phyloP scores from a whole-genome alignment of 495 filamentous ascomycete species.

The Penicillium chermesinum region DNA sequence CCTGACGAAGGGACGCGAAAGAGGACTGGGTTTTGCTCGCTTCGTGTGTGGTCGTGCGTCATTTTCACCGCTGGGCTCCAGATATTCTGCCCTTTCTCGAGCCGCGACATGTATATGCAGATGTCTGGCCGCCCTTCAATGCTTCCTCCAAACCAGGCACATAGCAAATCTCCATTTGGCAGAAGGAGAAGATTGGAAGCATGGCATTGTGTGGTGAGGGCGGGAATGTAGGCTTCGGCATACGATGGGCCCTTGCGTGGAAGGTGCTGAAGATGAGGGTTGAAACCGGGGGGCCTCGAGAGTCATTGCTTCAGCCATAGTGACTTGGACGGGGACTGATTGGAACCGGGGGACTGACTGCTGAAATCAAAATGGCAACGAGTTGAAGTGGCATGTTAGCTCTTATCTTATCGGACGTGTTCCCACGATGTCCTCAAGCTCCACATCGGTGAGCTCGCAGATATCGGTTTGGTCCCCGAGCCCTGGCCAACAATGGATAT shows the following conservation, averaged over 20 bases:
- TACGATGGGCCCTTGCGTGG: constrained; percentile 2
- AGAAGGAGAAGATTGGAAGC: constrained; percentile 22
- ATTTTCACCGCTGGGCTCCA: constrained; percentile 17
- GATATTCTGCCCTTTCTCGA: constrained; percentile 3
- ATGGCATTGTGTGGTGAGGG: constrained; percentile 23
- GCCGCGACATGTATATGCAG: constrained; percentile 21
- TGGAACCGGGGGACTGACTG: too few relatives aligned
- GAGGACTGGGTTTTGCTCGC: constrained; percentile 23
- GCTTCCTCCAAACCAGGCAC: constrained; percentile 24
- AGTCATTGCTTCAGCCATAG: too few relatives aligned
- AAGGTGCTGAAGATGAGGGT: not conserved
- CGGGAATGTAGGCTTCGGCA: constrained; percentile 18
- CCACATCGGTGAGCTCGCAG: not conserved
- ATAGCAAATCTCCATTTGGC: constrained; percentile 21
- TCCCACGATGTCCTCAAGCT: too few relatives aligned
- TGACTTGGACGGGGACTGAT: too few relatives aligned
- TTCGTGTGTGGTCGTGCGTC: constrained; percentile 20
- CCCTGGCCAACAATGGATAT: not conserved
- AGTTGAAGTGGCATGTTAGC: not conserved
- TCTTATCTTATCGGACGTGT: constrained; percentile 7
- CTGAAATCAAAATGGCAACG: not conserved
- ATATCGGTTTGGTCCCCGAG: constrained; percentile 14
- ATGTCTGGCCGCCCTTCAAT: constrained; percentile 26
- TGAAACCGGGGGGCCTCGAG: constrained; percentile 5
- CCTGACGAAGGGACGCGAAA: constrained; percentile 16